phyloP scores from a whole-genome alignment of 2,329 filamentous ascomycete genomes.

The Cercospora zeina region DNA sequence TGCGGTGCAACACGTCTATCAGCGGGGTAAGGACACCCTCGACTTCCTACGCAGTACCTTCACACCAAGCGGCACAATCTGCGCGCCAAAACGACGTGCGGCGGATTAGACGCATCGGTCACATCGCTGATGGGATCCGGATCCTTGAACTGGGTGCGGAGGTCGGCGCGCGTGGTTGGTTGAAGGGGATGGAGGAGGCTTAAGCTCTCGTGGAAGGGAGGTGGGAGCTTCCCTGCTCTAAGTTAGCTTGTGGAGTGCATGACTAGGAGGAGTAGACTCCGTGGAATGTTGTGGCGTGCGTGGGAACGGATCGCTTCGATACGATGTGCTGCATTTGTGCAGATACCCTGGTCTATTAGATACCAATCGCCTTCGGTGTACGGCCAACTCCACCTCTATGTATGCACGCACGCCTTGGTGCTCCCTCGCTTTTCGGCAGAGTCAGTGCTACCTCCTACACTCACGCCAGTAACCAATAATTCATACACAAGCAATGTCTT shows the following conservation, averaged over 20 bases:
- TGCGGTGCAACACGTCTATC: conserved; percentile 6
- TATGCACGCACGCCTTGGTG: neutral
- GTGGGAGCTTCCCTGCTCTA: conserved; percentile 35
- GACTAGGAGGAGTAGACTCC: neutral
- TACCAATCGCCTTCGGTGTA: neutral
- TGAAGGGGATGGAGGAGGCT: neutral
- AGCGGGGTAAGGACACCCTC: conserved; percentile 10
- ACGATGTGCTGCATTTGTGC: neutral
- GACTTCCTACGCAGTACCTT: neutral
- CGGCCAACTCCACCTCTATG: neutral
- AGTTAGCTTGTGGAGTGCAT: conserved; percentile 40
- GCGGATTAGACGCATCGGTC: neutral
- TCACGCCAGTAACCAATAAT: conserved; percentile 33
- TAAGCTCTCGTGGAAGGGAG: conserved; percentile 10
- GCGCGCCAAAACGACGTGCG: conserved; percentile 9
- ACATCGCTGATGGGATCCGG: conserved; percentile 2
- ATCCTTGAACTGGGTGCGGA: neutral
- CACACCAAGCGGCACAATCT: neutral
- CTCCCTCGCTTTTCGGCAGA: neutral
- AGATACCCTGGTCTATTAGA: neutral
- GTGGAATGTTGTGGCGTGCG: neutral
- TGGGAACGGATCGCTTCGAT: neutral
- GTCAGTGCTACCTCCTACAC: neutral
- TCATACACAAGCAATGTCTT: conserved; percentile 38
- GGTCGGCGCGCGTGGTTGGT: neutral